Conservation (phyloP, 306 rosid genomes). For the Cucurbita maxima region DNA sequence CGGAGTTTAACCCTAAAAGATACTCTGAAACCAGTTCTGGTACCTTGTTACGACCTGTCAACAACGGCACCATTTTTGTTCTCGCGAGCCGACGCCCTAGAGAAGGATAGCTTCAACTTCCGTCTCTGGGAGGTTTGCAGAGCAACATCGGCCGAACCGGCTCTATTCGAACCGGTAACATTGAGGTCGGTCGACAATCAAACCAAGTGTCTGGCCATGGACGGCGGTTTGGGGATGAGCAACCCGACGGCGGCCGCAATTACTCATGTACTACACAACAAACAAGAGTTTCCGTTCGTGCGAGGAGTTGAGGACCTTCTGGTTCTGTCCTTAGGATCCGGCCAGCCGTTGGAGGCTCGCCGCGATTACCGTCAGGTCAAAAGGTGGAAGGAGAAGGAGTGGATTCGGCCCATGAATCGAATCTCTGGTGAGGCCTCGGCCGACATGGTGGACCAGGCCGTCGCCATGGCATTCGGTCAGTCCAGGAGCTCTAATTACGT, state of each 20-base stretch:
- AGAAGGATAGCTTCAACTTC: constrained; percentile 81
- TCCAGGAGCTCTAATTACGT: constrained; percentile 60
- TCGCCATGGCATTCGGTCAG: constrained; percentile 89
- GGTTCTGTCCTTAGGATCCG: constrained; percentile 78
- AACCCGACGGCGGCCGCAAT: constrained; percentile 92
- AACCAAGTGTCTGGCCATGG: constrained; percentile 67
- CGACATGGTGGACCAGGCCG: constrained; percentile 85
- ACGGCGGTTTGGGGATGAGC: constrained; percentile 81
- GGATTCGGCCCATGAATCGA: constrained; percentile 86
- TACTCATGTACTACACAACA: constrained; percentile 96
- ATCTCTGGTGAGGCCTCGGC: constrained; percentile 81
- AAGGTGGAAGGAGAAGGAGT: constrained; percentile 74
- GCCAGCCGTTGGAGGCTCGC: constrained; percentile 50
- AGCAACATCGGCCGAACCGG: constrained; percentile 91
- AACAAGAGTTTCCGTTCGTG: constrained; percentile 94
- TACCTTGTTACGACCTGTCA: constrained; percentile 86
- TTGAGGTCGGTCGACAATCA: constrained; percentile 61
- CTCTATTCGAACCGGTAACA: constrained; percentile 51
- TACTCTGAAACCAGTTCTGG: constrained; percentile 76
- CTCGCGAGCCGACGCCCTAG: constrained; percentile 95
- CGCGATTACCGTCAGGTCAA: constrained; percentile 50
- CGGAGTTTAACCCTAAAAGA: constrained; percentile 58
- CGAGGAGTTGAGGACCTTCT: constrained; percentile 92
- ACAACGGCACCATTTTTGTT: constrained; percentile 93
- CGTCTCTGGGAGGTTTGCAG: constrained; percentile 90